Evolutionary conservation across 2,329 filamentous ascomycete genomes (phyloP).

Genomic region (Lomentospora prolificans): DNA sequence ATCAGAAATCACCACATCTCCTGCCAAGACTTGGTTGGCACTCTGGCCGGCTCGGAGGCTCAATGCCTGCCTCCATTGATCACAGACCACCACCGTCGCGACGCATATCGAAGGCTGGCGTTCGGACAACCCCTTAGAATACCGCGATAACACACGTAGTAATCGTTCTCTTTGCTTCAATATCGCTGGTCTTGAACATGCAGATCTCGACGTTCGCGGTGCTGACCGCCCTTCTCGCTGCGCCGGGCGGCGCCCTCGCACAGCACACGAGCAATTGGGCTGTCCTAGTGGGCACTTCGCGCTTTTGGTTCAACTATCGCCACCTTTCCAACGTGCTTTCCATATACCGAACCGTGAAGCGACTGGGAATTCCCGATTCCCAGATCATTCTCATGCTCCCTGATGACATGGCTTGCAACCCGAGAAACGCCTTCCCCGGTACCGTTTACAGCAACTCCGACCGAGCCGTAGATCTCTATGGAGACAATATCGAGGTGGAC

Average conservation of each 20-base stretch:
- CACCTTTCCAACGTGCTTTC: conserved; percentile 97
- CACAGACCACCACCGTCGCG: no score
- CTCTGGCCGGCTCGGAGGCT: no score
- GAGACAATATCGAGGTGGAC: conserved; percentile 98
- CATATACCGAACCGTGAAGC: conserved; percentile 95
- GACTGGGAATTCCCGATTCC: conserved; percentile 91
- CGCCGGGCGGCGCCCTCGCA: conserved; percentile 32
- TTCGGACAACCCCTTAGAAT: no score
- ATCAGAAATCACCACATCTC: background rate
- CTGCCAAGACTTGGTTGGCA: background rate
- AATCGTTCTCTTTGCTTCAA: no score
- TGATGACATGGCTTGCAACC: conserved; percentile 99
- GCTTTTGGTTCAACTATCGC: conserved; percentile 99
- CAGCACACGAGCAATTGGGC: conserved; percentile 99
- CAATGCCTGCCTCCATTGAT: no score
- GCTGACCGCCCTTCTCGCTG: conserved; percentile 34
- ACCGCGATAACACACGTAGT: no score
- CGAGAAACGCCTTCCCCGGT: conserved; percentile 92
- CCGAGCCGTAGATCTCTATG: conserved; percentile 89
- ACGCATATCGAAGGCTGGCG: background rate
- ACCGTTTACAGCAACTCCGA: conserved; percentile 98
- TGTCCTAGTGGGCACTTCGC: conserved; percentile 93
- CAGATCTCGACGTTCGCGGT: conserved; percentile 37
- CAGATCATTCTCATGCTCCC: conserved; percentile 99
- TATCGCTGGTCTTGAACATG: conserved; percentile 29